Base-by-base conservation (phyloP, 345 rosid species). In the Lepidium didymum region DNA sequence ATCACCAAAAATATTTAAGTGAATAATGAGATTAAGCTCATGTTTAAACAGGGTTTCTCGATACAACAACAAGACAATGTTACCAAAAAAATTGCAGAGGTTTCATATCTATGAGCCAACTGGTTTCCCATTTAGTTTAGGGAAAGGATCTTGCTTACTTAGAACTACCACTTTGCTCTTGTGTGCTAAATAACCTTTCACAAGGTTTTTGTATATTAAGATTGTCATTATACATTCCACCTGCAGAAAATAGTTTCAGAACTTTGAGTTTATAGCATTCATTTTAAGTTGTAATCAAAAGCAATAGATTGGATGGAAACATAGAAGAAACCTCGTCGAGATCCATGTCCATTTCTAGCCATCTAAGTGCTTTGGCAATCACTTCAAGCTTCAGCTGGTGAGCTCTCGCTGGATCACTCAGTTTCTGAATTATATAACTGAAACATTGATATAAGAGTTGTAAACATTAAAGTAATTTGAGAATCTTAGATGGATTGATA, bases 71-170 rank as follows among this genome's bases (percentile, higher is more conserved):
- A 64, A 55, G 37, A 27, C 31, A 27, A 27, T 27, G 27, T 47
- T 27, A 27, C 13, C 42, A 53, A 1, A 18, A 25, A 37, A 12
- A 40, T 69, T 9, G 35, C 58, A 55, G 31, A 54, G 8, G 27
- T 47, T 21, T 8, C 2, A 37, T 6, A 43, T 68, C 75, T 88
- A 90, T n/a, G 91, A 80, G 77, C 72, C 76, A 55, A 94, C 88
- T 4, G 96, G 92, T 75, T 80, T 91, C 18, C 96, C 97, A 27
- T 83, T 84, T 56, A 82, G 75, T 74, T 82, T 89, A 38, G 97
- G 96, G 75, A 94, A 94, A 64, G 97, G 96, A 73, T 89, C 96
- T 75, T 94, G 97, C 83, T 94, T 89, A 86, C 99, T 94, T 82
- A 94, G 75, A 23, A 89, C 99, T 33, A 89, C 91, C 56, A 94